Conservation (phyloP, 1,139 yeast genomes). For the Sugiyamaella xylanicola region DNA sequence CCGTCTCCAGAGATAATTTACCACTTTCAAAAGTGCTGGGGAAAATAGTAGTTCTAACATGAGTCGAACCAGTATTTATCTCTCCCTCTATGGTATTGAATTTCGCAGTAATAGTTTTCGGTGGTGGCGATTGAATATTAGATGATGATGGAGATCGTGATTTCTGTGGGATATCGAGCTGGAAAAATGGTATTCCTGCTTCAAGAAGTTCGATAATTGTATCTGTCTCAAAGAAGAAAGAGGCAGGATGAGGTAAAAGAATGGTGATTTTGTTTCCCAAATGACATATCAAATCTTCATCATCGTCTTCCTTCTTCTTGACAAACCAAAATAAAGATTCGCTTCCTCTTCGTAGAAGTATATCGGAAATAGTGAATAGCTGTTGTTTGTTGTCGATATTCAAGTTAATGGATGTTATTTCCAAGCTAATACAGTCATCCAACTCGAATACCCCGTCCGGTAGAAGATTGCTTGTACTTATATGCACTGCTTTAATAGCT, state of each 20-base stretch:
- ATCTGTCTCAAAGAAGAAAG: conserved; percentile 21
- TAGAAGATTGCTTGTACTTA: conserved; percentile 19
- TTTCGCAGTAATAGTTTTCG: conserved; percentile 8
- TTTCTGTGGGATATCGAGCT: background rate
- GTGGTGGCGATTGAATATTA: background rate
- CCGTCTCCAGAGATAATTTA: conserved; percentile 13
- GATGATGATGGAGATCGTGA: background rate
- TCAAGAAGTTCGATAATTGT: conserved; percentile 14
- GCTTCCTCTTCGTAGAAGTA: background rate
- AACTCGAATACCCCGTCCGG: conserved; percentile 25
- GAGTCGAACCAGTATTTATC: conserved; percentile 22
- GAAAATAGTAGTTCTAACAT: conserved; percentile 24
- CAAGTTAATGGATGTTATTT: background rate
- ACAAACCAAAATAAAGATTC: conserved; percentile 5
- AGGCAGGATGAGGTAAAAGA: conserved; percentile 30
- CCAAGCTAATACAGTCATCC: background rate
- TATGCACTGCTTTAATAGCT: conserved; percentile 16
- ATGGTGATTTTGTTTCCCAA: conserved; percentile 19
- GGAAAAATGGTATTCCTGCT: conserved; percentile 21
- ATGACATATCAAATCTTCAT: conserved; percentile 23
- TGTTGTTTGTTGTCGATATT: conserved; percentile 5
- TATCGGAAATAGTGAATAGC: conserved; percentile 6
- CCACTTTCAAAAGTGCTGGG: conserved; percentile 31
- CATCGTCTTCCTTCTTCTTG: conserved; percentile 16
- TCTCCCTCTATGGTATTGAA: conserved; percentile 27